Conservation (phyloP, 1,139 yeast genomes). For the Yamadazyma sp. region DNA sequence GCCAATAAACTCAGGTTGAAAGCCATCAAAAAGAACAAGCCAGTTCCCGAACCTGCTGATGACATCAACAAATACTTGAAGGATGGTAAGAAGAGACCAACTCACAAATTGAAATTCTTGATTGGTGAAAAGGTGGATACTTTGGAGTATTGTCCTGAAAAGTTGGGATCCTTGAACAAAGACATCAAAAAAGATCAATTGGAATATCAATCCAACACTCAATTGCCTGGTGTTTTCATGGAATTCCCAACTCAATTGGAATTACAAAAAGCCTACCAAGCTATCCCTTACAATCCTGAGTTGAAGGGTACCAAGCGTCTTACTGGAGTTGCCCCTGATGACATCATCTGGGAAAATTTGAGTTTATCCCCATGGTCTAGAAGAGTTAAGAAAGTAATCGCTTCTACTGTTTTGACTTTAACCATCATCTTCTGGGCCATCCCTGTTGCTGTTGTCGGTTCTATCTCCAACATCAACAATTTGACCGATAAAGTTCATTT, state of each 20-base stretch:
- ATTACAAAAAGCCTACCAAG: slow-evolving; percentile 87
- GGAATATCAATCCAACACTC: slow-evolving; percentile 43
- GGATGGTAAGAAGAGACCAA: slow-evolving; percentile 67
- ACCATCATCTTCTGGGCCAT: slow-evolving; percentile 85
- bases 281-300: slow-evolving; percentile 66
- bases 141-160: slow-evolving; percentile 65
- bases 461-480: slow-evolving; percentile 77
- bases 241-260: slow-evolving; percentile 86
- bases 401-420: slow-evolving; percentile 45
- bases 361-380: slow-evolving; percentile 44
- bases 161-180: slow-evolving; percentile 64
- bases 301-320: slow-evolving; percentile 61
- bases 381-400: slow-evolving; percentile 39
- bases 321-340: slow-evolving; percentile 67
- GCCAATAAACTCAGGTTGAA: slow-evolving; percentile 57
- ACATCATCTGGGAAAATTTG: slow-evolving; percentile 80
- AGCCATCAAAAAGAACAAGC: slow-evolving; percentile 56
- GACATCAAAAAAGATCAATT: slow-evolving; percentile 64
- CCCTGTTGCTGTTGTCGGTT: slow-evolving; percentile 96
- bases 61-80: slow-evolving; percentile 56
- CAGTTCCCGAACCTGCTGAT: slow-evolving; percentile 55
- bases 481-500: slow-evolving; percentile 69
- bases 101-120: slow-evolving; percentile 53
- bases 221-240: slow-evolving; percentile 74
- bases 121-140: slow-evolving; percentile 87